Base-by-base conservation (phyloP, 2,329 filamentous ascomycete genomes). In the Venturia oleaginea region DNA sequence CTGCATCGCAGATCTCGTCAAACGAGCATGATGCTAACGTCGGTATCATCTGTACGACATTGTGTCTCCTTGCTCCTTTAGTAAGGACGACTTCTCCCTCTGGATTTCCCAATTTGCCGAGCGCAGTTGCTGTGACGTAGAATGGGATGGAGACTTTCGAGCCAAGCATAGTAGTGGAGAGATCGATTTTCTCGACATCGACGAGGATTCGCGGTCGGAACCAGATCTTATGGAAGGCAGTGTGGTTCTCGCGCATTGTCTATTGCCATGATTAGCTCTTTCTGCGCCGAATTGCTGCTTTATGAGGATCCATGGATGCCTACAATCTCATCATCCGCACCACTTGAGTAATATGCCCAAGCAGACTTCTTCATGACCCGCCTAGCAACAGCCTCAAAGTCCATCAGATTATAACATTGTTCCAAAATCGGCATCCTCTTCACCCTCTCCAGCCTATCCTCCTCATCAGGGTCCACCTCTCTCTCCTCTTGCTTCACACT, bases 331-430 rank as follows among this genome's bases (percentile, higher is more conserved):
- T 95, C 91, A 72, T 94, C 91, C 0, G 93, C 91, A 65, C 91
- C 93, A 72, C 90, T 94, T 0, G 91, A 96, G 76, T 99, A 99
- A 79, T 99, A 99, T 32, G 90, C 94, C 94, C 94, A 99, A 0
- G 93, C 93, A 1, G 88, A 89, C 80, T 90, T 95, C 84, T 96
- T 97, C 93, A 97, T 97, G 65, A 95, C 86, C 46, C 86, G 82
- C 70, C 88, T 86, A 5, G 94, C 94, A 42, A 97, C 93, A 3
- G 91, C 86, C 81, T 99, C 94, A 75, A 99, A 99, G 78, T 99
- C 94, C 79, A 94, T 85, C 66, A 97, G 78, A 74, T 97, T 97
- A 77, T 92, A 96, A 80, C 92, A 96, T 74, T 95, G 89, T 68
- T 90, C 87, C 66, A 97, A 79, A 59, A 86, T 80, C 0, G 92